phyloP scores from a whole-genome alignment of 331 rosid species.

The Saraca asoca region DNA sequence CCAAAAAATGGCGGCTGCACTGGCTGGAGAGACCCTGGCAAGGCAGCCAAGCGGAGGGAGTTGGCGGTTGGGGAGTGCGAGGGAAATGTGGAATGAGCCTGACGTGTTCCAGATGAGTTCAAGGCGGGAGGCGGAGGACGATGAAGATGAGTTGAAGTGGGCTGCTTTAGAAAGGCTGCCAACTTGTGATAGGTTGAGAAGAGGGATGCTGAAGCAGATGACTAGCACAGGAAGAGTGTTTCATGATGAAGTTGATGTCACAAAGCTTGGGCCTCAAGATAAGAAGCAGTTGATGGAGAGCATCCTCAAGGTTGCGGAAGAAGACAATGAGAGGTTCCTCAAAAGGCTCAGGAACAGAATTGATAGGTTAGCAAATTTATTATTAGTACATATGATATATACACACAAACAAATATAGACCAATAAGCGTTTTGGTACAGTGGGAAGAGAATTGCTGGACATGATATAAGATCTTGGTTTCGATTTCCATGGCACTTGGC shows the following conservation, averaged over 20 bases:
- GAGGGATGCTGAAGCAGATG: slow-evolving; percentile 32
- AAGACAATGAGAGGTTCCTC: slow-evolving; percentile 56
- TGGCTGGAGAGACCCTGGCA: slow-evolving; percentile 20
- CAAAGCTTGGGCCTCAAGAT: slow-evolving; percentile 46
- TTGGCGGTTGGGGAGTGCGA: slow-evolving; percentile 22
- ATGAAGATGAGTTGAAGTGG: slow-evolving; percentile 39
- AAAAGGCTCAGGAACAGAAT: slow-evolving; percentile 44
- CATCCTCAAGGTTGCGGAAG: slow-evolving; percentile 47
- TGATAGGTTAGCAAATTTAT: slow-evolving; percentile 46
- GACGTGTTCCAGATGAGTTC: slow-evolving; percentile 15
- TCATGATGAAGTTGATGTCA: slow-evolving; percentile 42
- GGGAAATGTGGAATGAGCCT: slow-evolving; percentile 37
- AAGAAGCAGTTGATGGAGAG: slow-evolving; percentile 46
- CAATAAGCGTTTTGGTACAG: too few relatives aligned
- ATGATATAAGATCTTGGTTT: too few relatives aligned
- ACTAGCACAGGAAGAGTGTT: slow-evolving; percentile 30
- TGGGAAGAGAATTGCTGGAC: too few relatives aligned
- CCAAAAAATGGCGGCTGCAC: slow-evolving; percentile 35
- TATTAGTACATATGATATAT: too few relatives aligned
- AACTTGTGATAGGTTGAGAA: slow-evolving; percentile 36
- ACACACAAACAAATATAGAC: too few relatives aligned
- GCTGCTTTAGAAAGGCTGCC: slow-evolving; percentile 42
- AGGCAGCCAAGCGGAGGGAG: slow-evolving; percentile 29
- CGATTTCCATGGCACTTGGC: too few relatives aligned
- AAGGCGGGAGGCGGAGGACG: slow-evolving; percentile 11